Conservation (phyloP, 257 asterid species). For the Solanum arcanum region DNA sequence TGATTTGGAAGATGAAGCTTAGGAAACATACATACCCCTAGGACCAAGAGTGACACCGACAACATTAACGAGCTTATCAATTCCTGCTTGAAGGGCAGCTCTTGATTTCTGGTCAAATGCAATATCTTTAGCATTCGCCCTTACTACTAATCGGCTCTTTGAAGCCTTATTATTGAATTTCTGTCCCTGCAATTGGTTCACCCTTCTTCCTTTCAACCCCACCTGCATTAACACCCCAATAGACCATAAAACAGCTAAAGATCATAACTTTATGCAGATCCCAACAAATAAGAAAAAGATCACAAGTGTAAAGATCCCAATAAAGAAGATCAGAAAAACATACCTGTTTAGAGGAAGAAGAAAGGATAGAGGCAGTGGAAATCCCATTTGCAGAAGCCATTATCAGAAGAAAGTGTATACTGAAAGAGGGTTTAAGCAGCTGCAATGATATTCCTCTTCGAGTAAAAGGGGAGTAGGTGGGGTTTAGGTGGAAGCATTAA, state of each 20-base stretch:
- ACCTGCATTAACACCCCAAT: slow-evolving; percentile 23
- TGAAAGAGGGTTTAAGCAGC: background rate
- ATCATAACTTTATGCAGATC: background rate
- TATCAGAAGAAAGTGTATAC: background rate
- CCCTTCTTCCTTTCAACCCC: slow-evolving; percentile 44
- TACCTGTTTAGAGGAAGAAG: slow-evolving; percentile 55
- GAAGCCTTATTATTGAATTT: slow-evolving; percentile 35
- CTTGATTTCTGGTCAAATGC: slow-evolving; percentile 87
- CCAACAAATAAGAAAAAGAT: background rate
- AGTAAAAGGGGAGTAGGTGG: background rate
- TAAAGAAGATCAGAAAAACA: background rate
- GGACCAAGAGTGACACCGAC: slow-evolving; percentile 97
- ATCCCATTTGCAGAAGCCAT: slow-evolving; percentile 96
- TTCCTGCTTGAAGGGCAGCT: slow-evolving; percentile 84
- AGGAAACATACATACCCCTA: slow-evolving; percentile 46
- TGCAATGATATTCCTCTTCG: background rate
- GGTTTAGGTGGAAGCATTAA: background rate
- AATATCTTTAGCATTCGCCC: slow-evolving; percentile 85
- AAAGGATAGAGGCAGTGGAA: slow-evolving; percentile 53
- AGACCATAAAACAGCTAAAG: background rate
- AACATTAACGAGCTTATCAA: slow-evolving; percentile 87
- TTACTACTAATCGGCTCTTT: slow-evolving; percentile 58
- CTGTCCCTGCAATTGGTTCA: slow-evolving; percentile 53
- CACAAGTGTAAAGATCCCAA: background rate
- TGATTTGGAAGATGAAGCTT: background rate